Conservation (phyloP, 2,329 filamentous ascomycete genomes). For the Teratosphaeria destructans region DNA sequence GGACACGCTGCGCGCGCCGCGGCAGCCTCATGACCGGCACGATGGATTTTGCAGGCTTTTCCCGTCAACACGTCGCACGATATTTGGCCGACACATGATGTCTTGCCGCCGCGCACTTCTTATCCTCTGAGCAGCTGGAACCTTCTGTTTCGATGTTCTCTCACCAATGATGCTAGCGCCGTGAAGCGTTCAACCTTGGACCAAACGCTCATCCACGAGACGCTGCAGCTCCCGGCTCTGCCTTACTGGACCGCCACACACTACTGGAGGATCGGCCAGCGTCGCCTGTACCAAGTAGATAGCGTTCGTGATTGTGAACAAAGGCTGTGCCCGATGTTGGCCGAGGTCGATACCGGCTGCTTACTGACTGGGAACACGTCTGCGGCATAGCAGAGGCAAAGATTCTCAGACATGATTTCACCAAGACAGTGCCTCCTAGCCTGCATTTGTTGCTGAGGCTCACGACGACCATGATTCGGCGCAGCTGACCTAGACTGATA, state of each 20-base stretch:
- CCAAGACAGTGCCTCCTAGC: no score
- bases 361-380: neutral
- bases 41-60: neutral
- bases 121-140: neutral
- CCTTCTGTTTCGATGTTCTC: neutral
- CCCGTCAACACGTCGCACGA: neutral
- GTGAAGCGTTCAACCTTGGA: neutral
- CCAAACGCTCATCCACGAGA: neutral
- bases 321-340: neutral
- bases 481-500: no score
- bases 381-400: neutral
- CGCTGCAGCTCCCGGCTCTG: neutral
- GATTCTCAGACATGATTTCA: no score
- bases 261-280: neutral
- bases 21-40: neutral
- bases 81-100: neutral
- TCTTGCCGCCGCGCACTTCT: neutral
- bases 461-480: no score
- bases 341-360: neutral
- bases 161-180: neutral
- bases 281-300: neutral
- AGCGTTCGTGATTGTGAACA: neutral
- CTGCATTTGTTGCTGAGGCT: no score
- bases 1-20: neutral
- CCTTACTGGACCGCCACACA: neutral